Conservation (phyloP, 192 early-diverging fungal genomes). For the Coemansia asiatica region DNA sequence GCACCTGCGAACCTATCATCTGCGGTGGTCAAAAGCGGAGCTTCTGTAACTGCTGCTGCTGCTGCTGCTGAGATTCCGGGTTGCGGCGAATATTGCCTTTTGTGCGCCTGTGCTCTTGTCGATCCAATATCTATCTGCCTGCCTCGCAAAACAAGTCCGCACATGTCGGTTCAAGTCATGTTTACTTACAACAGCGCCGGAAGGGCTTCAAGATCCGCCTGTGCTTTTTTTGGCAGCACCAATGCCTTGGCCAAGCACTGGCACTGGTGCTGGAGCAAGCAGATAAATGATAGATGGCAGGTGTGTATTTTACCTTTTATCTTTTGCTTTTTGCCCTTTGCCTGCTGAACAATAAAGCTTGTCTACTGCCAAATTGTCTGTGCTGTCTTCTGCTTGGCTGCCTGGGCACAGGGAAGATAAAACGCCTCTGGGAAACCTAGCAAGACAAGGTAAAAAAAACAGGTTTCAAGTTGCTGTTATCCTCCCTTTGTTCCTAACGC, state of each 20-base stretch:
- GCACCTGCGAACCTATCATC: not conserved
- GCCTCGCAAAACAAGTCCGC: not conserved
- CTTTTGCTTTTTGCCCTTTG: too few relatives aligned
- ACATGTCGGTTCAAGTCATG: not conserved
- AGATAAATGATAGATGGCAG: too few relatives aligned
- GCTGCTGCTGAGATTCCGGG: not conserved
- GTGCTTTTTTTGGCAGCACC: not conserved
- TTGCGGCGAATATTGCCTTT: constrained; percentile 2
- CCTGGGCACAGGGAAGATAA: not conserved
- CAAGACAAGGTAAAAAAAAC: not conserved
- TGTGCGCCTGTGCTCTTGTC: not conserved
- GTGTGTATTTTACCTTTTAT: too few relatives aligned
- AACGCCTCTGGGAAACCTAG: not conserved
- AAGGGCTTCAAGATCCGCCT: too few relatives aligned
- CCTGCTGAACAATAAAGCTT: too few relatives aligned
- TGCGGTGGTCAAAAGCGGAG: not conserved
- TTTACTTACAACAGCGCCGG: not conserved
- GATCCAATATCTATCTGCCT: not conserved
- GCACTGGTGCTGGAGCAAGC: too few relatives aligned
- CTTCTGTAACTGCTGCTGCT: not conserved
- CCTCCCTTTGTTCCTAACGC: not conserved
- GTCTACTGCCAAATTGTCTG: too few relatives aligned
- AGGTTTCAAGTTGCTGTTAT: not conserved
- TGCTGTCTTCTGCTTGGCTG: too few relatives aligned
- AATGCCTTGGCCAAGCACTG: not conserved